Conservation (phyloP, 2,329 filamentous ascomycete genomes). For the Xylaria hypoxylon region DNA sequence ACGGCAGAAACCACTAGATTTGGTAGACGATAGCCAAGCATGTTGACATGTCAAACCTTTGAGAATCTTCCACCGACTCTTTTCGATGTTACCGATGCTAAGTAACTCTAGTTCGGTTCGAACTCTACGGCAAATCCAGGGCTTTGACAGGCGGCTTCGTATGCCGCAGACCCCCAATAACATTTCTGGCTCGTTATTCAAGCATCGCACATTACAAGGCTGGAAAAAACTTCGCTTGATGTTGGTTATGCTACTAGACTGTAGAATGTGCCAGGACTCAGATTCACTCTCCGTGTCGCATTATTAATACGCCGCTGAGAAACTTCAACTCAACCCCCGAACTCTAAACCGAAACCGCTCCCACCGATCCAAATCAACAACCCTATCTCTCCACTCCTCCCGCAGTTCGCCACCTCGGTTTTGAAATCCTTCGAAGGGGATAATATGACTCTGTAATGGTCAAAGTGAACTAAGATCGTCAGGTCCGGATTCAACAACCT, state of each 20-base stretch:
- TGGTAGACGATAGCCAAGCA: not conserved
- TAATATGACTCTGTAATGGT: conserved; percentile 73
- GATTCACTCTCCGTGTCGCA: not conserved
- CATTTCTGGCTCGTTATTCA: not conserved
- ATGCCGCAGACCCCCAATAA: no score
- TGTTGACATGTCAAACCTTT: not conserved
- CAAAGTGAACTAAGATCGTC: conserved; percentile 73
- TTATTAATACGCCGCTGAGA: no score
- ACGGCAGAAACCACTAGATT: not conserved
- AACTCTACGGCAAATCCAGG: no score
- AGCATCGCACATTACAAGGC: not conserved
- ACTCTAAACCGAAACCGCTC: conserved; percentile 69
- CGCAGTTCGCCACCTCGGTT: conserved; percentile 60
- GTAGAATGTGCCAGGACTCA: not conserved
- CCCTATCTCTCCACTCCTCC: conserved; percentile 62
- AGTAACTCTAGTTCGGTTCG: not conserved
- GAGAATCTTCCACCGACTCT: not conserved
- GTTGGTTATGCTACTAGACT: not conserved
- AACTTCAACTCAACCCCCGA: conserved; percentile 36
- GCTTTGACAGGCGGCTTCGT: no score
- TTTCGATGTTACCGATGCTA: not conserved
- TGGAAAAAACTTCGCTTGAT: not conserved
- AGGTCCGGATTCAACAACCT: conserved; percentile 69
- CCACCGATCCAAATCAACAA: conserved; percentile 70
- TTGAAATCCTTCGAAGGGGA: conserved; percentile 71